These are phyloP conservation scores for Rhodotorula paludigena DNA, from an alignment of 768 basidiomycete species.

Conservation along the genomic window DNA sequence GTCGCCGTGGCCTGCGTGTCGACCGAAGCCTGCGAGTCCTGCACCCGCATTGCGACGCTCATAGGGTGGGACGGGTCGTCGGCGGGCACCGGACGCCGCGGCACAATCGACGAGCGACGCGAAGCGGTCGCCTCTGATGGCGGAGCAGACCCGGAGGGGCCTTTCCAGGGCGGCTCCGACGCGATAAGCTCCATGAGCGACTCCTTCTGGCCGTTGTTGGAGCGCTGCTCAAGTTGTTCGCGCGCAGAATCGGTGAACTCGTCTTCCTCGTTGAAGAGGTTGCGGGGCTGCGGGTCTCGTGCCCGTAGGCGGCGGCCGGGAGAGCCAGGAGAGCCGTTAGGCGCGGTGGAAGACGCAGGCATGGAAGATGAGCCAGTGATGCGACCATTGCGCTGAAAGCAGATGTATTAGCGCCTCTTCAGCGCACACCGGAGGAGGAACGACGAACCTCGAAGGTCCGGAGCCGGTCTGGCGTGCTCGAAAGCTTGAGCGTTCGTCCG, in stretches of 20 bases:
- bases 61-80: slow-evolving; percentile 2
- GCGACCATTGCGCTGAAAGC: neutral
- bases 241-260: neutral
- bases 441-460: slow-evolving; percentile 82
- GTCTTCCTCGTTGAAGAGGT: slow-evolving; percentile 22
- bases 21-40: slow-evolving; percentile 5
- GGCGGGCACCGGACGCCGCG: neutral
- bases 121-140: neutral
- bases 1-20: neutral
- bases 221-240: neutral
- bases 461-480: slow-evolving; percentile 86
- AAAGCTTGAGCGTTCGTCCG: slow-evolving; percentile 87
- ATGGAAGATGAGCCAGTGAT: neutral
- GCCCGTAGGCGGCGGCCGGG: slow-evolving; percentile 8
- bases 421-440: too few species aligned
- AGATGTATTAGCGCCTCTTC: neutral
- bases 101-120: neutral
- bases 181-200: slow-evolving; percentile 18
- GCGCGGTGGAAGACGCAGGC: neutral
- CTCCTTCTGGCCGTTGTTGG: neutral
- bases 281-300: slow-evolving; percentile 5
- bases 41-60: slow-evolving; percentile 13
- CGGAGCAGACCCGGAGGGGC: neutral
- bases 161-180: slow-evolving; percentile 23
- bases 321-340: neutral